A percentile compares a stretch with the other conserved stretches of the same genome.
Conservation (phyloP, 768 basidiomycete genomes). For the Lactarius hengduanensis region DNA sequence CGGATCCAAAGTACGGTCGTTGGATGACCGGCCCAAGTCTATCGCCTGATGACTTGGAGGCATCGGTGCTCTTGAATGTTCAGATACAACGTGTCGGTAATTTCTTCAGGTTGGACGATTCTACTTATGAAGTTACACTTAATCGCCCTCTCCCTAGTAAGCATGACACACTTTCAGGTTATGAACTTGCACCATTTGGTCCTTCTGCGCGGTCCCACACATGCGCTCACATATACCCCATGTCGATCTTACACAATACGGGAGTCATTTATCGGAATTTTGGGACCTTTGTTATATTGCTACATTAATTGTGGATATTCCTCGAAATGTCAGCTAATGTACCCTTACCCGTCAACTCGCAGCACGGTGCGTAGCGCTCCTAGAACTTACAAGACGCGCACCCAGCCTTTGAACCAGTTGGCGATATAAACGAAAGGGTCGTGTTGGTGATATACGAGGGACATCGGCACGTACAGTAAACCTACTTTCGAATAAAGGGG, state of each 20-base stretch:
- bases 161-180: constrained; percentile 2
- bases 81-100: not conserved
- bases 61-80: not conserved
- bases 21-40: constrained; percentile 30
- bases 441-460: not conserved
- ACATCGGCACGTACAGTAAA: not conserved
- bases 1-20: constrained; percentile 18
- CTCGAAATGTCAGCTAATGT: constrained; percentile 33
- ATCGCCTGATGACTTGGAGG: constrained; percentile 33
- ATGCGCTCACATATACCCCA: constrained; percentile 9
- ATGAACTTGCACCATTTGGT: not conserved
- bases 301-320: constrained; percentile 30
- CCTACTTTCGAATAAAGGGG: not conserved
- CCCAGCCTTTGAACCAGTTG: not conserved
- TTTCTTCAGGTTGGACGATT: not conserved
- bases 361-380: not conserved
- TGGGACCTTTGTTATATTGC: not conserved
- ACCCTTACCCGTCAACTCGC: not conserved
- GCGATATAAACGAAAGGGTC: not conserved
- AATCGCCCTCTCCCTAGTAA: constrained; percentile 5
- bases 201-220: not conserved
- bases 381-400: not conserved
- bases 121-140: not conserved
- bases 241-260: not conserved
- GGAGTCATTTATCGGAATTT: not conserved